Evolutionary conservation across 2,329 filamentous ascomycete genomes (phyloP).

Genomic region (Nemania sp.): DNA sequence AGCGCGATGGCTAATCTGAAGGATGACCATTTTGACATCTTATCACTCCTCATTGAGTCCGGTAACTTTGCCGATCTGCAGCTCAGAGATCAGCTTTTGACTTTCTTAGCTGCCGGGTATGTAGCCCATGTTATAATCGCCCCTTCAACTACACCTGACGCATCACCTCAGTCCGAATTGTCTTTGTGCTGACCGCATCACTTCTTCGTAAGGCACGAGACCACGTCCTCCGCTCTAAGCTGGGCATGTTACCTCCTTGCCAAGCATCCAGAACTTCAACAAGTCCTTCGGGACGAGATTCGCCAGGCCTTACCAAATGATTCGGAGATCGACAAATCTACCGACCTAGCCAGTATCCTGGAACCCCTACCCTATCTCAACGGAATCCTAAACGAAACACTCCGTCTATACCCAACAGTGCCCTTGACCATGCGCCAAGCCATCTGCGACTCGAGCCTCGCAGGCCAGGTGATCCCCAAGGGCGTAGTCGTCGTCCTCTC

Average conservation of each 20-base stretch:
- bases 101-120: slow-evolving; percentile 59
- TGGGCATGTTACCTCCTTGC: slow-evolving; percentile 67
- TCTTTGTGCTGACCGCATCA: neutral
- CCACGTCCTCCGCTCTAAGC: slow-evolving; percentile 65
- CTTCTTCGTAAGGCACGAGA: slow-evolving; percentile 56
- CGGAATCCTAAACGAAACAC: slow-evolving; percentile 66
- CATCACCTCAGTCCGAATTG: neutral
- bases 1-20: slow-evolving; percentile 47
- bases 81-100: slow-evolving; percentile 60
- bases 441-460: slow-evolving; percentile 58
- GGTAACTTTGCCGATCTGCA: slow-evolving; percentile 56
- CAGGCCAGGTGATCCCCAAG: slow-evolving; percentile 64
- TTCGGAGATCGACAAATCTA: slow-evolving; percentile 38
- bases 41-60: slow-evolving; percentile 60
- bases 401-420: slow-evolving; percentile 61
- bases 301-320: slow-evolving; percentile 50
- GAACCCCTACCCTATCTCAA: slow-evolving; percentile 71
- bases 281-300: slow-evolving; percentile 64
- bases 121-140: slow-evolving; percentile 42
- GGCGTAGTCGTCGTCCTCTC: slow-evolving; percentile 66
- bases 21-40: slow-evolving; percentile 63
- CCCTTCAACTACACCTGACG: no score
- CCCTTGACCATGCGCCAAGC: slow-evolving; percentile 67
- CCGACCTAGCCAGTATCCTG: slow-evolving; percentile 51
- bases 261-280: slow-evolving; percentile 61